Conservation (phyloP, 176 grass and related monocot species). For the barley (Hordeum vulgare) region DNA sequence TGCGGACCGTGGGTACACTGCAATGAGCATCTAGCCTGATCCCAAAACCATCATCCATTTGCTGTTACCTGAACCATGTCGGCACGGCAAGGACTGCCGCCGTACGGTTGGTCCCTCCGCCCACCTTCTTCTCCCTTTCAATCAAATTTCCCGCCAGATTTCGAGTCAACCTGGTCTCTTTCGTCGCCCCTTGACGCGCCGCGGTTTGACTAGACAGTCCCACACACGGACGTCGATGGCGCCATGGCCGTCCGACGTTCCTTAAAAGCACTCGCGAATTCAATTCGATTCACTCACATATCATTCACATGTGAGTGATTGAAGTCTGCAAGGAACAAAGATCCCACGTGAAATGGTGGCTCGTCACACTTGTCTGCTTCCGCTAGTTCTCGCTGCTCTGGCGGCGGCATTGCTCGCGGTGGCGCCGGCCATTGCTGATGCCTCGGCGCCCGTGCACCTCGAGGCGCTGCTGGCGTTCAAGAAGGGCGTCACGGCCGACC, state of each 20-base stretch:
- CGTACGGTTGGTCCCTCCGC: not conserved
- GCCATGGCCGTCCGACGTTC: not conserved
- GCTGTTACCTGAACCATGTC: not conserved
- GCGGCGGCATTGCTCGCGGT: not conserved
- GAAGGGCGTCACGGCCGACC: constrained; percentile 47
- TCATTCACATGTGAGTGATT: not conserved
- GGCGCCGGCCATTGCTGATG: not conserved
- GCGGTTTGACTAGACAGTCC: not conserved
- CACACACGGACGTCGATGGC: not conserved
- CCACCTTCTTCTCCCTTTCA: not conserved
- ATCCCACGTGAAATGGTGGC: not conserved
- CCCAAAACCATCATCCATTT: not conserved
- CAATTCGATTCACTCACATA: not conserved
- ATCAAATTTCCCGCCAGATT: constrained; percentile 18
- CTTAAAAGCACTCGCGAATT: not conserved
- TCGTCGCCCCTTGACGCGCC: constrained; percentile 15
- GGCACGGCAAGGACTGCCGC: not conserved
- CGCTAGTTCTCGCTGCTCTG: not conserved
- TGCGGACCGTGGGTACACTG: not conserved
- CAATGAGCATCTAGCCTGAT: not conserved
- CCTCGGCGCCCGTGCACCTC: constrained; percentile 21
- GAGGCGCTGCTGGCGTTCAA: constrained; percentile 85
- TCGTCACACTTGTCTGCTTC: not conserved
- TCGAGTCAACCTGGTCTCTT: constrained; percentile 8
- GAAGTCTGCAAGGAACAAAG: not conserved